Evolutionary conservation across 1,284 basidiomycete genomes (phyloP).

Genomic region (Apiotrichum akiyoshidainum): DNA sequence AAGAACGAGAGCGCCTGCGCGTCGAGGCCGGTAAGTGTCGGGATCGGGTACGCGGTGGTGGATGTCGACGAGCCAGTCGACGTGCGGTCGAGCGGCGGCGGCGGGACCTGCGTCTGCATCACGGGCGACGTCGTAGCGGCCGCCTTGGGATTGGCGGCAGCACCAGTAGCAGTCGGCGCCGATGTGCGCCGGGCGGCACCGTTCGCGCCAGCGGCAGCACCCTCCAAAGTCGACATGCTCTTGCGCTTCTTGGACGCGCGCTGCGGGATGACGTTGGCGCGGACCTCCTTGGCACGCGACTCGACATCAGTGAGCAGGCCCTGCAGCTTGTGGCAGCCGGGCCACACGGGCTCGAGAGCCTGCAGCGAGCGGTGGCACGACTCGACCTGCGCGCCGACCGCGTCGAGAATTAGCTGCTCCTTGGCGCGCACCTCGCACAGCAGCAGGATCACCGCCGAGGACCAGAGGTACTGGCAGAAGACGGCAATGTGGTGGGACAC

Average conservation of each 20-base stretch:
- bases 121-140: neutral
- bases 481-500: conserved; percentile 84
- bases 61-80: neutral
- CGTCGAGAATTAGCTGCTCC: conserved; percentile 63
- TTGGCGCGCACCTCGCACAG: conserved; percentile 78
- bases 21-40: neutral
- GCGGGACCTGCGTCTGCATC: neutral
- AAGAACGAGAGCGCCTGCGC: conserved; percentile 22
- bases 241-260: conserved; percentile 31
- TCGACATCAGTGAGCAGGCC: conserved; percentile 49
- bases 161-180: neutral
- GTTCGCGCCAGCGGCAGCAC: neutral
- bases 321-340: conserved; percentile 78
- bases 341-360: conserved; percentile 82
- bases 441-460: conserved; percentile 79
- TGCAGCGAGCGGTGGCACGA: conserved; percentile 68
- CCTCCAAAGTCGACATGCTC: neutral
- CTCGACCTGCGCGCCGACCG: conserved; percentile 77
- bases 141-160: no score
- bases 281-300: conserved; percentile 42
- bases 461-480: conserved; percentile 87
- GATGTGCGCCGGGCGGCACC: neutral
- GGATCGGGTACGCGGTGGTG: neutral
- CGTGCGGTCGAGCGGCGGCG: conserved; percentile 2
- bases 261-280: conserved; percentile 13